Evolutionary conservation across 352 stramenopile species (phyloP).

Genomic region (Pythium oligandrum): DNA sequence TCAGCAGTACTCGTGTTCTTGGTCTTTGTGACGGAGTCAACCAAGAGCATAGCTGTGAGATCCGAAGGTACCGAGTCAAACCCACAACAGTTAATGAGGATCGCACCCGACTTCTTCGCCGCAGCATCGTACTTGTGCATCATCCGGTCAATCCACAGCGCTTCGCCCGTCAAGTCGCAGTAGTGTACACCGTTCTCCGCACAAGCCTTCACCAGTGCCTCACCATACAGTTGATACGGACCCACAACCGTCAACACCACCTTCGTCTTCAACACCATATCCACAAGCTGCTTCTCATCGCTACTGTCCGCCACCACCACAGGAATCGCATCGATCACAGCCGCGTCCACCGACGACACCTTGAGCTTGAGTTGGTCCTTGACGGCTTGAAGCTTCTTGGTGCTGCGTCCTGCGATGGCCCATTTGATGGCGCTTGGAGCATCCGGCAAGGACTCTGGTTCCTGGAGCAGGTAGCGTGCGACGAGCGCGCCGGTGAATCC

Average conservation of each 20-base stretch:
- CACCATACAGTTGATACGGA: slow-evolving; percentile 76
- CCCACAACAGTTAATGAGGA: slow-evolving; percentile 78
- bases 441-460: slow-evolving; percentile 17
- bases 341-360: slow-evolving; percentile 7
- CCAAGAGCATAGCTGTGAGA: slow-evolving; percentile 55
- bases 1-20: slow-evolving; percentile 13
- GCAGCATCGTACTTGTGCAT: slow-evolving; percentile 41
- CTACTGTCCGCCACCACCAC: slow-evolving; percentile 41
- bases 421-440: slow-evolving; percentile 37
- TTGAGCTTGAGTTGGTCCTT: slow-evolving; percentile 25
- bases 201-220: slow-evolving; percentile 68
- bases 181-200: slow-evolving; percentile 84
- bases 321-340: slow-evolving; percentile 22
- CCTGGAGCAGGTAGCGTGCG: slow-evolving; percentile 27
- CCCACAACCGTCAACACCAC: slow-evolving; percentile 72
- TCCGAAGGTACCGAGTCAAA: slow-evolving; percentile 83
- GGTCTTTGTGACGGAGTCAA: slow-evolving; percentile 39
- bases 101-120: slow-evolving; percentile 56
- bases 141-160: slow-evolving; percentile 72
- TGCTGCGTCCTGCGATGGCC: slow-evolving; percentile 76
- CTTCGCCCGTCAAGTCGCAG: slow-evolving; percentile 88
- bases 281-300: slow-evolving; percentile 38
- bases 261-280: slow-evolving; percentile 57
- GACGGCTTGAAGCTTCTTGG: slow-evolving; percentile 37
- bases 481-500: slow-evolving; percentile 84